Evolutionary conservation across 2,329 filamentous ascomycete species (phyloP), one percentile per base, ranked within the genome.

Genomic region (Cladosporium sphaerospermum): DNA sequence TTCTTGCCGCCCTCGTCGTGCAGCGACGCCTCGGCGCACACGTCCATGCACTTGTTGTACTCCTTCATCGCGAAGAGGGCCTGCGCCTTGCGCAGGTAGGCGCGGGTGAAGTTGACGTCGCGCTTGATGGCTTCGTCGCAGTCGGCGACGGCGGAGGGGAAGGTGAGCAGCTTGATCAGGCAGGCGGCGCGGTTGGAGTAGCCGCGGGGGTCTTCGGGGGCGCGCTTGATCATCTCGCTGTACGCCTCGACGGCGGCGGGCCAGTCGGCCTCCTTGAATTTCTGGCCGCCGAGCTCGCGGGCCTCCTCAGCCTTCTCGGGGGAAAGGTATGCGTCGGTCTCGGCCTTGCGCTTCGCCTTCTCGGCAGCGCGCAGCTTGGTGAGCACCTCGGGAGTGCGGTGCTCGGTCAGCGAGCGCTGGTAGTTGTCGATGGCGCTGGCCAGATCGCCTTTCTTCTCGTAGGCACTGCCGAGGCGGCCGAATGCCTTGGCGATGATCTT

Each of bases 401-500:
- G 91, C 75, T 99, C 93, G 4, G 89, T 97, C 59, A 99, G 82
- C 3, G 92, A 95, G 71, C 85, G 89, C 73, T 96, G 85, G 79
- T 92, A 99, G 77, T 88, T 89, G 62, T 89, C 84, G 59, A 99
- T 82, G 19, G 95, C 93, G 56, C 85, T 82, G 52, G 80, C 71
- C 9, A 93, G 75, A 63, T 97, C 86, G 60, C 87, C 89, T 68
- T 86, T 74, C 75, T 90, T 96, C 78, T 99, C 93, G 69, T 97
- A 90, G 0, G 92, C 84, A n/a, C 84, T 82, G 59, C 93, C 93
- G 62, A 99, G 95, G 62, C 93, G 89, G 37, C 91, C 90, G 65
- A 93, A 96, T n/a, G 92, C 81, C 83, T 96, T 97, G 68, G 95
- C 91, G 61, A 99, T 92, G 67, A 91, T 80, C 82, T 99, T 99